These are phyloP conservation scores for Nyctanthes arbortristis DNA, from an alignment of 257 asterid species.

Conservation along the genomic window DNA sequence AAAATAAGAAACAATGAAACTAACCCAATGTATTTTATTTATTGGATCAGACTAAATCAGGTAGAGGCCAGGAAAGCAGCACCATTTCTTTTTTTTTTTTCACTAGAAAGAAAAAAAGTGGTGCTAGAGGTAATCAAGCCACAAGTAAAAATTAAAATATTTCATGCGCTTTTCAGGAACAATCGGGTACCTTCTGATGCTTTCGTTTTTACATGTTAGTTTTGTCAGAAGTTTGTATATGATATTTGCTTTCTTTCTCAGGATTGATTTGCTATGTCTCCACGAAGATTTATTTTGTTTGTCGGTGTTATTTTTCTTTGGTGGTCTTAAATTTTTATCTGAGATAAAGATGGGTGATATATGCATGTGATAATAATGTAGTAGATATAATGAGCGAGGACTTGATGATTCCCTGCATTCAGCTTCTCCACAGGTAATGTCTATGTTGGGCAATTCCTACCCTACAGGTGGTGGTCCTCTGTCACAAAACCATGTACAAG, in stretches of 20 bases:
- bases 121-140: background rate
- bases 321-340: background rate
- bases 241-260: background rate
- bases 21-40: no score
- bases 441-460: constrained; percentile 82
- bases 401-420: constrained; percentile 40
- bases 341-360: constrained; percentile 17
- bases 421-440: constrained; percentile 97
- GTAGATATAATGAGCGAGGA: constrained; percentile 20
- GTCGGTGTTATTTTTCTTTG: constrained; percentile 2
- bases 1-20: no score
- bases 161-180: background rate
- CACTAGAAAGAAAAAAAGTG: constrained; percentile 6
- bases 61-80: no score
- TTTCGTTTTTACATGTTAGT: background rate
- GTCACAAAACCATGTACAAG: constrained; percentile 83
- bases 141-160: background rate
- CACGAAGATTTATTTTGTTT: background rate
- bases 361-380: background rate
- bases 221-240: background rate
- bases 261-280: background rate
- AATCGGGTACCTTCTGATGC: background rate
- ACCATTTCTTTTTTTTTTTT: constrained; percentile 8
- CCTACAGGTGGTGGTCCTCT: constrained; percentile 83
- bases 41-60: no score